phyloP scores from a whole-genome alignment of 176 grass and related monocot genomes.

The Triticum dicoccoides region DNA sequence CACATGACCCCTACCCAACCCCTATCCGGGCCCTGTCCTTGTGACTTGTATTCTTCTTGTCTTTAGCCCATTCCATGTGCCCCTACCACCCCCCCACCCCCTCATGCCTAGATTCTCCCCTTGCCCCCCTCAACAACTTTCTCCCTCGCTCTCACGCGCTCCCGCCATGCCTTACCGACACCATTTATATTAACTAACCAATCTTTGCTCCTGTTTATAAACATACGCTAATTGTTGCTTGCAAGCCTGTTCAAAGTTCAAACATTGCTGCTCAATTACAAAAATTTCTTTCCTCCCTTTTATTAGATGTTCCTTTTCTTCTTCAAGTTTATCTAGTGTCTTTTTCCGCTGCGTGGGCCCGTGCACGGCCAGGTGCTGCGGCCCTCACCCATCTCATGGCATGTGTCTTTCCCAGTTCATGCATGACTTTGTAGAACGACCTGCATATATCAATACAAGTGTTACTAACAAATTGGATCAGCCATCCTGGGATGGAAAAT shows the following conservation, averaged over 20 bases:
- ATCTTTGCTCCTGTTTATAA: slow-evolving; percentile 27
- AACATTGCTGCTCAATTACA: neutral
- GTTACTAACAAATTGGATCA: slow-evolving; percentile 19
- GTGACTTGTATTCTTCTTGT: slow-evolving; percentile 40
- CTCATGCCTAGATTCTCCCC: slow-evolving; percentile 53
- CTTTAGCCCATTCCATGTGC: slow-evolving; percentile 47
- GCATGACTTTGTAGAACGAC: slow-evolving; percentile 9
- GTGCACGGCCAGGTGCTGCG: neutral
- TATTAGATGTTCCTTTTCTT: neutral
- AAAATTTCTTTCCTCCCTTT: neutral
- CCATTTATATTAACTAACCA: slow-evolving; percentile 8
- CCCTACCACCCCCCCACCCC: slow-evolving; percentile 34
- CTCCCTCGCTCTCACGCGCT: neutral
- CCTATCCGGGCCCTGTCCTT: slow-evolving; percentile 8
- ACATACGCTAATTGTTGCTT: slow-evolving; percentile 1
- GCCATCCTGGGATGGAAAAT: neutral
- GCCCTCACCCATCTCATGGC: neutral
- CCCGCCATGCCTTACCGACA: slow-evolving; percentile 36
- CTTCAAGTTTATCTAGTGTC: neutral
- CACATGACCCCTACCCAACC: neutral
- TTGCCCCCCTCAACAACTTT: neutral
- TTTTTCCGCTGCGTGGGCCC: too few relatives aligned
- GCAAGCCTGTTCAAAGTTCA: slow-evolving; percentile 28
- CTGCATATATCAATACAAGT: neutral
- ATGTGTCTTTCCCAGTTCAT: neutral